phyloP scores from a whole-genome alignment of 2,329 filamentous ascomycete species.

The Epichloe gansuensis region DNA sequence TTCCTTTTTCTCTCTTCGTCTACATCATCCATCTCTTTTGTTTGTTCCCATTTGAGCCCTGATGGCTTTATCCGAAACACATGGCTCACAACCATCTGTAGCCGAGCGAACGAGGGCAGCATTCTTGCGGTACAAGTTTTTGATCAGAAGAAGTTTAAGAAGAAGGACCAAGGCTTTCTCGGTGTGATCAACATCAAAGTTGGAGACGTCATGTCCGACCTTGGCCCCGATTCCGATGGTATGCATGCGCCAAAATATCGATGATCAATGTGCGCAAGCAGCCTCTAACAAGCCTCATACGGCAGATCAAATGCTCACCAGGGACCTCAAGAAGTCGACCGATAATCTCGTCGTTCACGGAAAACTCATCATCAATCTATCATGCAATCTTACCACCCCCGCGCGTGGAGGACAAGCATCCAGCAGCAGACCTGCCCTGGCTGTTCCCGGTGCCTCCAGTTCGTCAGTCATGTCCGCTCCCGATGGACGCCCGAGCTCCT shows the following conservation, averaged over 20 bases:
- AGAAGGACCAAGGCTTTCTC: slow-evolving; percentile 98
- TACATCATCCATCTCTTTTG: neutral
- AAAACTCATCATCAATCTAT: slow-evolving; percentile 92
- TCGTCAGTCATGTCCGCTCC: slow-evolving; percentile 31
- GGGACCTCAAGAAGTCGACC: slow-evolving; percentile 93
- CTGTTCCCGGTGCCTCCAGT: slow-evolving; percentile 30
- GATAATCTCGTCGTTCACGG: slow-evolving; percentile 97
- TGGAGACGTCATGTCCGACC: slow-evolving; percentile 75
- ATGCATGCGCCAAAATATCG: slow-evolving; percentile 19
- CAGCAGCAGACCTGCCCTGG: slow-evolving; percentile 33
- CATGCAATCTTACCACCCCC: slow-evolving; percentile 70
- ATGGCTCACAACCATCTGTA: slow-evolving; percentile 23
- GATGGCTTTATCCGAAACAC: neutral
- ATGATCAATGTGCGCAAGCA: slow-evolving; percentile 9
- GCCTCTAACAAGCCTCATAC: slow-evolving; percentile 15
- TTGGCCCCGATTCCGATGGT: slow-evolving; percentile 87
- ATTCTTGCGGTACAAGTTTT: slow-evolving; percentile 98
- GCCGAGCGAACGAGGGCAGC: slow-evolving; percentile 84
- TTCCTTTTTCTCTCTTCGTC: slow-evolving; percentile 4
- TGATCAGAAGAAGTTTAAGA: slow-evolving; percentile 99
- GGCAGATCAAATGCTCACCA: slow-evolving; percentile 95
- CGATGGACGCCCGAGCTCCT: slow-evolving; percentile 38
- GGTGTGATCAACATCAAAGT: slow-evolving; percentile 96
- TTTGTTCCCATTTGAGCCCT: neutral
- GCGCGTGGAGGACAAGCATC: slow-evolving; percentile 39